These are phyloP conservation scores for Protomyces inundatus DNA, from an alignment of 1,139 yeast species.

Conservation along the genomic window DNA sequence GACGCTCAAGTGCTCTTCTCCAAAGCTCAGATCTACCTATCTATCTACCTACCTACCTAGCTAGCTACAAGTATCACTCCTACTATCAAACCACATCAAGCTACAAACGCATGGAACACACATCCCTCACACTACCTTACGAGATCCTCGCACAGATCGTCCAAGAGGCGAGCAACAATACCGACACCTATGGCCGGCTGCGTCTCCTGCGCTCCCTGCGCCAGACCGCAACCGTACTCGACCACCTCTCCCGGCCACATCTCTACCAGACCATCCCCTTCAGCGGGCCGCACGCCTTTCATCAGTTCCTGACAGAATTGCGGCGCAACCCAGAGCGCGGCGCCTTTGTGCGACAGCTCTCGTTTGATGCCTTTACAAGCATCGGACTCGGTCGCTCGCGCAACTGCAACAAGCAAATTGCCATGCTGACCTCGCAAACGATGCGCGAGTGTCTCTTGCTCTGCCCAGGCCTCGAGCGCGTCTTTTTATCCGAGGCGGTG, in stretches of 20 bases:
- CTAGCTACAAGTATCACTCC: not conserved
- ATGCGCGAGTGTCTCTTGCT: constrained; percentile 56
- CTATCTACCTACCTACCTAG: not conserved
- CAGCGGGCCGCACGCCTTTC: constrained; percentile 19
- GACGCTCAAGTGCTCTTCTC: too few relatives aligned
- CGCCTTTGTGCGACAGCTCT: constrained; percentile 6
- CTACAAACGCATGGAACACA: not conserved
- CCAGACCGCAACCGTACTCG: constrained; percentile 1
- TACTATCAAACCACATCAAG: not conserved
- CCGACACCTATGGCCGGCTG: constrained; percentile 6
- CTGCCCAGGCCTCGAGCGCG: constrained; percentile 66
- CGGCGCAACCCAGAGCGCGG: constrained; percentile 13
- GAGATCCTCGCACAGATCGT: constrained; percentile 20
- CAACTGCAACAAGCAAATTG: constrained; percentile 83
- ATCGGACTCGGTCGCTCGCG: constrained; percentile 87
- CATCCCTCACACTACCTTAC: constrained; percentile 1
- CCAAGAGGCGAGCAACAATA: not conserved
- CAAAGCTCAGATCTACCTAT: not conserved
- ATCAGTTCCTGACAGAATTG: constrained; percentile 13
- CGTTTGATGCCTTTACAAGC: constrained; percentile 73
- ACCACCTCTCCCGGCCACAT: constrained; percentile 5
- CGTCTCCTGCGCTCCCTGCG: constrained; percentile 11
- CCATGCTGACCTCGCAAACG: constrained; percentile 77
- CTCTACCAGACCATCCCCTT: constrained; percentile 19
- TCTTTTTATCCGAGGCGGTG: constrained; percentile 77